Percentiles rank a stretch among this genome's conserved stretches.
These are phyloP conservation scores for maize (Zea mays) DNA, from an alignment of 176 grass and related monocot species.

Conservation along the genomic window Zm-B73-REFERENCE-NAM-5.0 NC_050096.1:14741001-14741500, in stretches of 20 bases:
- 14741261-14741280: not conserved
- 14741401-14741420: not conserved
- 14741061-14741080: not conserved
- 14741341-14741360: not conserved
- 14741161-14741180: conserved; percentile 14
- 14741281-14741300: not conserved
- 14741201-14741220: conserved; percentile 31
- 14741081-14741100: conserved; percentile 14
- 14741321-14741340: not conserved
- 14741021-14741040: conserved; percentile 6
- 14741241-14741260: conserved; percentile 27
- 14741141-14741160: conserved; percentile 77
- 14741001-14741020: conserved; percentile 70
- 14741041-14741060: not conserved
- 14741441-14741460: not conserved
- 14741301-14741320: not conserved
- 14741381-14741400: not conserved
- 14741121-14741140: conserved; percentile 89
- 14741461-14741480: not conserved
- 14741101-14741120: conserved; percentile 74
- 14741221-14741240: conserved; percentile 9
- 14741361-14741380: not conserved
- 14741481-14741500: not conserved
- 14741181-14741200: conserved; percentile 16
- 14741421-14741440: not conserved